Percentiles rank a stretch among this genome's conserved stretches.
These are phyloP conservation scores for Durotheca rogersii DNA, from an alignment of 495 filamentous ascomycete genomes.

Conservation along the genomic window DNA sequence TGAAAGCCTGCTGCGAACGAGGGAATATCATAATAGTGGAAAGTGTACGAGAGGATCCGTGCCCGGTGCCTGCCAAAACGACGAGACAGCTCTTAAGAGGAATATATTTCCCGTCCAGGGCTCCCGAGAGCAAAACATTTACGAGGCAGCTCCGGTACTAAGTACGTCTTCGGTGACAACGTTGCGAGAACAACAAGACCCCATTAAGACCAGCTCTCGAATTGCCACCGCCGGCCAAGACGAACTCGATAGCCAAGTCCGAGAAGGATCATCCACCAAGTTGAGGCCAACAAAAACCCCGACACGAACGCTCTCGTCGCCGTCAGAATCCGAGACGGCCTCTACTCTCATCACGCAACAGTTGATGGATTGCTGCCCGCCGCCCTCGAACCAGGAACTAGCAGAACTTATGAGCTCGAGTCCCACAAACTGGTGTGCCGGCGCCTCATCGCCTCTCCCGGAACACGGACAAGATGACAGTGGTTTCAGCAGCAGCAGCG, in stretches of 20 bases:
- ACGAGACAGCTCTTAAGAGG: neutral
- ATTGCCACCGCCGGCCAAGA: neutral
- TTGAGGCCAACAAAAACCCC: neutral
- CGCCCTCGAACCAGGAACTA: constrained; percentile 15
- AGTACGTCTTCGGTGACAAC: neutral
- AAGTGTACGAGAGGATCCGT: neutral
- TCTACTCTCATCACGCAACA: constrained; percentile 19
- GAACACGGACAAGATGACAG: neutral
- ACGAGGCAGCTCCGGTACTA: neutral
- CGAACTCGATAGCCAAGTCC: neutral
- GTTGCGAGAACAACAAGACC: neutral
- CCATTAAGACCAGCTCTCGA: too few relatives aligned
- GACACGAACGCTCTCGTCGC: neutral
- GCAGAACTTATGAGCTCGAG: constrained; percentile 14
- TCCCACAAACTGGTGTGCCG: neutral
- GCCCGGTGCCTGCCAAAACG: neutral
- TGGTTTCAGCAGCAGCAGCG: constrained; percentile 6
- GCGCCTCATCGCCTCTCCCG: neutral
- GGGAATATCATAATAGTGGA: neutral
- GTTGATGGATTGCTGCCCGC: constrained; percentile 7
- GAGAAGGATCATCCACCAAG: neutral
- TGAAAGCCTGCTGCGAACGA: neutral
- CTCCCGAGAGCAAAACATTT: neutral
- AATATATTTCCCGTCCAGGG: neutral
- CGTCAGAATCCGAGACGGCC: constrained; percentile 15